Evolutionary conservation across 371 early-diverging fungal genomes (phyloP), one percentile per base, ranked within the genome.

Genomic region (Haplosporangium sp.): DNA sequence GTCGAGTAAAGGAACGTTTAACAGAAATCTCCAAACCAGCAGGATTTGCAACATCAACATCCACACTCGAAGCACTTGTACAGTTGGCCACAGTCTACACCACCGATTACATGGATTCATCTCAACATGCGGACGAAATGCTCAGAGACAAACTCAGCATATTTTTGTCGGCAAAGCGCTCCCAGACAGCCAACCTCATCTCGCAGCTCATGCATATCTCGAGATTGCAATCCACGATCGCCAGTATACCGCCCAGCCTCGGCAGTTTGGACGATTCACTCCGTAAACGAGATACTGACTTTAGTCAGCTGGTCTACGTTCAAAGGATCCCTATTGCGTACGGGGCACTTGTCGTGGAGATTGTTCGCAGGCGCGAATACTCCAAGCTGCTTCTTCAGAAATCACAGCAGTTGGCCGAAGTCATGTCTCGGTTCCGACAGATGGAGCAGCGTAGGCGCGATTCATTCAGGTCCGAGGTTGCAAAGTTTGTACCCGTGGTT

Each of bases 321-420:
- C 89, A 89, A 62, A 83, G 89, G 61, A 89, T 90, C 76, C 85
- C 87, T 6, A 82, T 87, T 10, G 90, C 90, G 18, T 90, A 87
- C 52, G 83, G 81, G 13, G 70, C 73, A 5, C 55, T 82, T 2
- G 73, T 93, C 43, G 89, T 92, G 38, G 94, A 94, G 68, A 80
- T 92, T 54, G 92, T 92, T 1, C 86, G 94, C 62, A 76, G 94
- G 42, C 86, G 85, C 45, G 93, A 92, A 74, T 93, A 90, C 72
- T 73, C 83, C 29, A 75, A 86, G 82, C 64, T 88, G 2, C 82
- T 93, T 42, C 51, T 89, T 10, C 72, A 80, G 62, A 87, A 90
- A 58, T 86, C 89, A 0, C 85, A 84, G 46, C 82, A 86, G 9
- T 74, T 93, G 63, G 88, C 90, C 6, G 92, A 92, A 58, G 71